Conservation (phyloP, 2,329 filamentous ascomycete genomes). For the Apiospora kogelbergensis region DNA sequence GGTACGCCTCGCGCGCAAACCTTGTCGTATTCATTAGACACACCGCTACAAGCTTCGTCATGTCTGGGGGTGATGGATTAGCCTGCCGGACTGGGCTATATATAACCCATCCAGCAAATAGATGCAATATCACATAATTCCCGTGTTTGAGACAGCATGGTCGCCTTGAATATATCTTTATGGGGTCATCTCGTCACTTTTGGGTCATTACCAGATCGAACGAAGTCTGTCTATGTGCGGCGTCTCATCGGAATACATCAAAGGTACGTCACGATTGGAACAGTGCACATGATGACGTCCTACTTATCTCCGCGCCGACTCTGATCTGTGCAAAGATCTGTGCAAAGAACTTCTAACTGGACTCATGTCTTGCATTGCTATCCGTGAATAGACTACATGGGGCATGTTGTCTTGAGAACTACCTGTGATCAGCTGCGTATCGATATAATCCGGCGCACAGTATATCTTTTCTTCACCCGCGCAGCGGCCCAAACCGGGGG, state of each 20-base stretch:
- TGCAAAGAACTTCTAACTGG: not conserved
- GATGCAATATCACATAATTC: no score
- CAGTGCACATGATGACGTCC: not conserved
- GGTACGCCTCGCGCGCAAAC: no score
- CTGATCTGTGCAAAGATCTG: not conserved
- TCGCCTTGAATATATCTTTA: not conserved
- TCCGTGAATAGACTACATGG: not conserved
- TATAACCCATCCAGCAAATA: not conserved
- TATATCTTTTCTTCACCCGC: slow-evolving; percentile 9
- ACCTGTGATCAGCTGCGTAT: not conserved
- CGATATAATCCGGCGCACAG: not conserved
- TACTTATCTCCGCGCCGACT: not conserved
- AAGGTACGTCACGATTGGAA: not conserved
- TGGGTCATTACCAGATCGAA: not conserved
- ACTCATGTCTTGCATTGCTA: not conserved
- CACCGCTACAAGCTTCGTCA: no score
- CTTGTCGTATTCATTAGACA: no score
- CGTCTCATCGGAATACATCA: not conserved
- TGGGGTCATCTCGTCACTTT: not conserved
- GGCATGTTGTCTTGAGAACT: no score
- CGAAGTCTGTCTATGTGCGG: not conserved
- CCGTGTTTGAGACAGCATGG: not conserved
- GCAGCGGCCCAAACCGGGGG: not conserved
- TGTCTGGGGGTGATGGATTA: no score
- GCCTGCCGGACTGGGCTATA: not conserved